Evolutionary conservation across 2,329 filamentous ascomycete genomes (phyloP).

Genomic region (Botryotinia calthae): DNA sequence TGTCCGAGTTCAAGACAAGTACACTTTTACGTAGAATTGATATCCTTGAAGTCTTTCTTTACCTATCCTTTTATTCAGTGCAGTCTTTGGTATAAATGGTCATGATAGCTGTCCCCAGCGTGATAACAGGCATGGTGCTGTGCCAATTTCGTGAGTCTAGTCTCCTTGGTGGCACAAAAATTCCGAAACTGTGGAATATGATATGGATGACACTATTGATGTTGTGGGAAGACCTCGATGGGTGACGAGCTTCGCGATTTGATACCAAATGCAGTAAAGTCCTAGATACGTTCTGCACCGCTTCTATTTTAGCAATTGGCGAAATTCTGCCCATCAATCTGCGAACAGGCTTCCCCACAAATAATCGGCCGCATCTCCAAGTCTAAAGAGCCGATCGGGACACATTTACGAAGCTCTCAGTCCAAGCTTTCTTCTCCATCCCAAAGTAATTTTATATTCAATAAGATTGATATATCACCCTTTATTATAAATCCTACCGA

Average conservation of each 20-base stretch:
- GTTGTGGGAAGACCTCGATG: neutral
- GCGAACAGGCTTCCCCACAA: conserved; percentile 10
- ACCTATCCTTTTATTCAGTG: neutral
- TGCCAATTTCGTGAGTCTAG: neutral
- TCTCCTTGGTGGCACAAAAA: neutral
- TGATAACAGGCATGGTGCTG: neutral
- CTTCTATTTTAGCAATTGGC: neutral
- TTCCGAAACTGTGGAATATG: neutral
- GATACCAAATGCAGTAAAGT: neutral
- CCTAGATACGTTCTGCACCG: neutral
- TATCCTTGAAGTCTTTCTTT: neutral
- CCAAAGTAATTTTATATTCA: neutral
- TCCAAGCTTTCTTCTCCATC: neutral
- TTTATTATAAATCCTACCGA: neutral
- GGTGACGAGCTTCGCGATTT: neutral
- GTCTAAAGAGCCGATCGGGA: conserved; percentile 8
- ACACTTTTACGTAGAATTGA: neutral
- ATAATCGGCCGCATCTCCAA: neutral
- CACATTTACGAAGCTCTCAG: conserved; percentile 7
- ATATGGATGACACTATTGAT: neutral
- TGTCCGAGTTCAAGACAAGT: too few species aligned
- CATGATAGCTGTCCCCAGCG: neutral
- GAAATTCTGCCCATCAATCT: neutral
- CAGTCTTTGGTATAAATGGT: neutral
- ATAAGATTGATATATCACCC: conserved; percentile 6